phyloP scores from a whole-genome alignment of 805 yeast species.

The Candida montana region DNA sequence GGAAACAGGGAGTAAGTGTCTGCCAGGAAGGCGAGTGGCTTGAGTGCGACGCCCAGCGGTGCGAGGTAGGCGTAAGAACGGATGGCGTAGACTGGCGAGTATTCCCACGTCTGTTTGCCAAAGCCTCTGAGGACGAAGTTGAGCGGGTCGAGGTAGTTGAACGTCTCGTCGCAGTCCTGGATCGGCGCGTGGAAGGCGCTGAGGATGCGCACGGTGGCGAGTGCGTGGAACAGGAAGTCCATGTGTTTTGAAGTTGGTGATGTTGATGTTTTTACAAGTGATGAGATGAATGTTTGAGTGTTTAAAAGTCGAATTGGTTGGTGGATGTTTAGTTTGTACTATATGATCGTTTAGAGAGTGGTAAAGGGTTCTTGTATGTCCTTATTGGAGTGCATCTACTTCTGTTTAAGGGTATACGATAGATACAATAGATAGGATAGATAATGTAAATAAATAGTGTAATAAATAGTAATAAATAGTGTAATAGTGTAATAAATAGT shows the following conservation, averaged over 20 bases:
- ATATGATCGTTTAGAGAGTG: too few species aligned
- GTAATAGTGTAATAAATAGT: too few species aligned
- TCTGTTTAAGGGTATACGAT: too few species aligned
- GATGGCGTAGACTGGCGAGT: slow-evolving; percentile 83
- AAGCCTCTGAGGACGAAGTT: slow-evolving; percentile 72
- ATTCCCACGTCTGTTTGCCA: slow-evolving; percentile 96
- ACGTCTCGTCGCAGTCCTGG: slow-evolving; percentile 89
- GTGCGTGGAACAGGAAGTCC: slow-evolving; percentile 1
- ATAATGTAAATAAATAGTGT: not conserved
- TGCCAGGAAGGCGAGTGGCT: slow-evolving; percentile 16
- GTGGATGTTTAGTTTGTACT: too few species aligned
- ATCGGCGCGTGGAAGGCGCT: slow-evolving; percentile 59
- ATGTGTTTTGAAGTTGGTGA: not conserved
- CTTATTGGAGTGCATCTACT: too few species aligned
- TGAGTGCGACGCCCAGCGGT: slow-evolving; percentile 31
- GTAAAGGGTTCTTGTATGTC: too few species aligned
- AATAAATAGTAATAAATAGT: not conserved
- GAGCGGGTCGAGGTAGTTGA: slow-evolving; percentile 92
- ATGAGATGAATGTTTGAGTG: not conserved
- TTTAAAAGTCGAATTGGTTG: not conserved
- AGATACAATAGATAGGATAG: not conserved
- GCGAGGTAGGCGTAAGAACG: slow-evolving; percentile 78
- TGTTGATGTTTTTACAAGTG: not conserved
- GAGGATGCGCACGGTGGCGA: slow-evolving; percentile 24
- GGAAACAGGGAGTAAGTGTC: slow-evolving; percentile 10